Conservation (phyloP, 2,329 filamentous ascomycete genomes). For the Daldinia sp. region DNA sequence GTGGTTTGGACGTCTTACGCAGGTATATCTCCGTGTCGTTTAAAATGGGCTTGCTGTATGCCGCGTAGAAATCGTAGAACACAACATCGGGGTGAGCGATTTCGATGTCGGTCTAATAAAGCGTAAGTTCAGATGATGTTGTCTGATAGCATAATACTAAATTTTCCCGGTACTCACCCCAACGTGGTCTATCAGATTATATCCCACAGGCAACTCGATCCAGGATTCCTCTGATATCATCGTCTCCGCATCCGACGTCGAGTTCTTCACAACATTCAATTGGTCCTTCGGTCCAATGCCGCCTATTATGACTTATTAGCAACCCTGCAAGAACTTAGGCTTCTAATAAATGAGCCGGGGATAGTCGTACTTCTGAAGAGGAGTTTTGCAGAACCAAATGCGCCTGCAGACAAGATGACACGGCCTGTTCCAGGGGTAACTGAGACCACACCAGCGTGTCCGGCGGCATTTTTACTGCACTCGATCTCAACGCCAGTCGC, state of each 20-base stretch:
- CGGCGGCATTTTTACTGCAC: slow-evolving; percentile 60
- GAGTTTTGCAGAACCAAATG: slow-evolving; percentile 75
- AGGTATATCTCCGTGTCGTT: slow-evolving; percentile 60
- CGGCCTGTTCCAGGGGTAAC: slow-evolving; percentile 70
- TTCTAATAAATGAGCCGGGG: slow-evolving; percentile 54
- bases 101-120: slow-evolving; percentile 58
- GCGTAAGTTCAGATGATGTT: slow-evolving; percentile 3
- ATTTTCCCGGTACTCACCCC: slow-evolving; percentile 50
- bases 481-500: slow-evolving; percentile 76
- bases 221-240: slow-evolving; percentile 64
- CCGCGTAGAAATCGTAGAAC: slow-evolving; percentile 74
- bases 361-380: slow-evolving; percentile 73
- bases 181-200: slow-evolving; percentile 68
- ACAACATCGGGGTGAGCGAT: slow-evolving; percentile 58
- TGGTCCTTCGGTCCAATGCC: slow-evolving; percentile 73
- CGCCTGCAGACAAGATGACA: slow-evolving; percentile 74
- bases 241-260: slow-evolving; percentile 58
- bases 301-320: slow-evolving; percentile 38
- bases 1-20: slow-evolving; percentile 44
- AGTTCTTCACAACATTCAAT: slow-evolving; percentile 62
- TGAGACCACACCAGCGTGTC: slow-evolving; percentile 69
- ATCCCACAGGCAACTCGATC: slow-evolving; percentile 69
- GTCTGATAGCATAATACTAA: no score
- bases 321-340: not conserved
- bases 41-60: slow-evolving; percentile 62